A percentile compares a stretch with the other conserved stretches of the same genome.
phyloP scores from a whole-genome alignment of 2,329 filamentous ascomycete species.

The Colletotrichum sp. region DNA sequence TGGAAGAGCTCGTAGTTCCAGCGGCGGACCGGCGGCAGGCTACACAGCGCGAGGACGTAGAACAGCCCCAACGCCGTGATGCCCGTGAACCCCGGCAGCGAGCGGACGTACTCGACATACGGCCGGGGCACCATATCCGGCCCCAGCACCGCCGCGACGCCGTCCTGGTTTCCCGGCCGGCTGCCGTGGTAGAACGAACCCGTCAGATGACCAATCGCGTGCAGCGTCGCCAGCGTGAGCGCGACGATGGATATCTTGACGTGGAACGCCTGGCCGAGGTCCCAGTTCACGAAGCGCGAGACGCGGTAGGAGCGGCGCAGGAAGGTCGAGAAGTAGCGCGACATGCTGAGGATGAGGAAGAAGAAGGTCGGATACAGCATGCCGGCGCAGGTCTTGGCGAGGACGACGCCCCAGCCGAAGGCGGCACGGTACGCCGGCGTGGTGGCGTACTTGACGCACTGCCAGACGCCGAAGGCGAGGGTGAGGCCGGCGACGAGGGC shows the following conservation, averaged over 20 bases:
- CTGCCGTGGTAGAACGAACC: slow-evolving; percentile 59
- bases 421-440: slow-evolving; percentile 48
- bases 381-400: slow-evolving; percentile 61
- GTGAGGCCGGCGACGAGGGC: slow-evolving; percentile 51
- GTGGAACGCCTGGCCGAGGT: slow-evolving; percentile 60
- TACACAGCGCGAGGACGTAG: slow-evolving; percentile 52
- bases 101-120: slow-evolving; percentile 52
- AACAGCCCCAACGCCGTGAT: slow-evolving; percentile 54
- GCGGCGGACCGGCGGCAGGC: slow-evolving; percentile 53
- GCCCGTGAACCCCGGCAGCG: slow-evolving; percentile 55
- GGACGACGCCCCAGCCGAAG: slow-evolving; percentile 60
- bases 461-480: slow-evolving; percentile 59
- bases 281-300: slow-evolving; percentile 62
- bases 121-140: slow-evolving; percentile 45
- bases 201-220: slow-evolving; percentile 58
- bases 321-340: slow-evolving; percentile 58
- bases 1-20: slow-evolving; percentile 64
- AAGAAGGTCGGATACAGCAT: slow-evolving; percentile 63
- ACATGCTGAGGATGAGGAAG: slow-evolving; percentile 64
- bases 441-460: slow-evolving; percentile 57
- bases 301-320: slow-evolving; percentile 55
- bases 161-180: slow-evolving; percentile 44
- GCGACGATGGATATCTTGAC: slow-evolving; percentile 58
- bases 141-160: slow-evolving; percentile 49
- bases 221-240: slow-evolving; percentile 54